Percentiles rank a stretch among this genome's conserved stretches.
Conservation (phyloP, 225 moss, liverwort and hornwort species). For the Sphagnum tenellum region DNA sequence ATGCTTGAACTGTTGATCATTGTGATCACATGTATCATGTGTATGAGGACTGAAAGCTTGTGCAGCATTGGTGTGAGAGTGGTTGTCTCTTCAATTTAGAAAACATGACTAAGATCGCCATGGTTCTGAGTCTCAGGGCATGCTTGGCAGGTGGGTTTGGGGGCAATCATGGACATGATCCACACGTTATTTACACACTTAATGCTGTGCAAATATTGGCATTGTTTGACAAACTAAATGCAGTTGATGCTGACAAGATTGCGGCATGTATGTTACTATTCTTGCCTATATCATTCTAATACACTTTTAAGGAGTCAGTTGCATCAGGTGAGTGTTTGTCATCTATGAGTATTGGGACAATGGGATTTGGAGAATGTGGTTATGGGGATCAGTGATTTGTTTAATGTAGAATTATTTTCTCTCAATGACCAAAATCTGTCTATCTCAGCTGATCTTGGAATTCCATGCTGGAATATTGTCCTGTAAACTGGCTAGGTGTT, state of each 20-base stretch:
- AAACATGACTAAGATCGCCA: background rate
- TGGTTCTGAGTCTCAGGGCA: background rate
- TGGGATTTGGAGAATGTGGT: too few relatives aligned
- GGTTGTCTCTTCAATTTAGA: too few relatives aligned
- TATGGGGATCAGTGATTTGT: background rate
- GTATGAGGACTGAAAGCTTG: too few relatives aligned
- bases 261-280: conserved; percentile 50
- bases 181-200: conserved; percentile 69
- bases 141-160: conserved; percentile 58
- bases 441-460: background rate
- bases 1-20: too few relatives aligned
- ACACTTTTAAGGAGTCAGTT: background rate
- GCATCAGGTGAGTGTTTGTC: background rate
- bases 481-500: background rate
- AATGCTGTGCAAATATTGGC: conserved; percentile 62
- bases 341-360: too few relatives aligned
- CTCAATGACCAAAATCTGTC: background rate
- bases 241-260: conserved; percentile 59
- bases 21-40: too few relatives aligned
- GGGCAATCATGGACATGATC: conserved; percentile 68
- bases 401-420: background rate
- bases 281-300: background rate
- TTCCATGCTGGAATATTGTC: background rate
- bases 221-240: conserved; percentile 34
- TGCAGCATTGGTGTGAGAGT: too few relatives aligned